These are phyloP conservation scores for Musa acuminata DNA, from an alignment of 176 grass and related monocot species.

Conservation along the genomic window DNA sequence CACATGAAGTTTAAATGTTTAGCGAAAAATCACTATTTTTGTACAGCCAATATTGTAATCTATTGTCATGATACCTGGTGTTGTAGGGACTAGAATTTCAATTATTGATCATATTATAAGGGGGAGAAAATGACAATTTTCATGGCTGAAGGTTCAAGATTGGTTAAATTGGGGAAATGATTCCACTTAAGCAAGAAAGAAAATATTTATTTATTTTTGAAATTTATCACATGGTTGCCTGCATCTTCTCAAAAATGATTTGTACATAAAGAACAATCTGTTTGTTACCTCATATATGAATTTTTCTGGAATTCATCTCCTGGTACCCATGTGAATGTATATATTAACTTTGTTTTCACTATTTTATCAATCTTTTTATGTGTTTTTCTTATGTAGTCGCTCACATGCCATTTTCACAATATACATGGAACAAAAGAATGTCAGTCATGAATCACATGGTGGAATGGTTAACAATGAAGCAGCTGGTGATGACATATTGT, in stretches of 20 bases:
- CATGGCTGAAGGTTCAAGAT: too few species aligned
- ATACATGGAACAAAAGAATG: slow-evolving; percentile 61
- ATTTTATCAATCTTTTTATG: neutral
- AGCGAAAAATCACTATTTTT: neutral
- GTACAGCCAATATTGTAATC: neutral
- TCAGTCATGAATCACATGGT: slow-evolving; percentile 18
- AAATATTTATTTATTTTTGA: too few species aligned
- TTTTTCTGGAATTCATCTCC: neutral
- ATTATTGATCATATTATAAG: neutral
- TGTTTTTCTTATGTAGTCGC: slow-evolving; percentile 34
- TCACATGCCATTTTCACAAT: slow-evolving; percentile 90
- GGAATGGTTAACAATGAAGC: slow-evolving; percentile 27
- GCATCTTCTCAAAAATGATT: too few species aligned
- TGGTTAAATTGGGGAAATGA: too few species aligned
- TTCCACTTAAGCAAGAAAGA: too few species aligned
- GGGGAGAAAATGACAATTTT: too few species aligned
- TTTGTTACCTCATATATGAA: too few species aligned
- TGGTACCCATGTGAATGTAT: neutral
- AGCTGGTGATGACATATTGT: slow-evolving; percentile 44
- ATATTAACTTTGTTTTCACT: neutral
- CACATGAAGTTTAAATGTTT: neutral
- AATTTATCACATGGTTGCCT: neutral
- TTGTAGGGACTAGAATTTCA: too few species aligned
- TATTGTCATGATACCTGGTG: too few species aligned
- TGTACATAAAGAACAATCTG: too few species aligned